Evolutionary conservation across 345 rosid species (phyloP), one percentile per base, ranked within the genome.

Genomic region (Hibiscus syriacus): DNA sequence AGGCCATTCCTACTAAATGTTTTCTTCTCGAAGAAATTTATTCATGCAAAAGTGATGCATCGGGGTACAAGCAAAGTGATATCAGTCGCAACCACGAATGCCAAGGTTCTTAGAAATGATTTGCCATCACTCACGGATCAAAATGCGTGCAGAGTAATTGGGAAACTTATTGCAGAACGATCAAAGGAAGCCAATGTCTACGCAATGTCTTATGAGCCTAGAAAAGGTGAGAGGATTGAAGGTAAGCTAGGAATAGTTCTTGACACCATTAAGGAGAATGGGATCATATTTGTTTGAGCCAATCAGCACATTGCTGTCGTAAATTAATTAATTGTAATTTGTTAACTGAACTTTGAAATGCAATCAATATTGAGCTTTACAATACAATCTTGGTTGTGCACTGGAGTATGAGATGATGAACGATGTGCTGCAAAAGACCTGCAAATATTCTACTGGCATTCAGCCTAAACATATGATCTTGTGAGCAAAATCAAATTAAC

Each of bases 21-120:
- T 25, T 93, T 88, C 85, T 88, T 93, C 76, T 93, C 97, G 0
- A 93, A 87, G 84, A 84, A 72, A 70, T 93, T 90, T 65, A 66
- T 93, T 52, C 97, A 93, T 65, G 97, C 97, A 2, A 93, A 93
- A 72, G 98, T 90, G 73, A 89, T 93, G 92, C 98, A 93, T 77
- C 82, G 97, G 7, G 85, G 86, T 32, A 93, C 98, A 8, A 88
- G 98, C 85, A 90, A 90, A 80, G 97, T 92, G 74, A 78, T 93
- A 48, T 90, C 98, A 1, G 98, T 90, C 5, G 98, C 97, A 5
- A 93, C 96, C 36, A 93, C 97, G 11, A 93, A 93, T 54, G 85
- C 98, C 20, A 88, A 79, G 80, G 98, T 90, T 68, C 87, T 93
- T 29, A 83, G 98, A 74, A 72, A 82, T 67, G 76, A 70, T 41